These are phyloP conservation scores for Avena sativa DNA, from an alignment of 176 grass and related monocot genomes.

Conservation along the genomic window DNA sequence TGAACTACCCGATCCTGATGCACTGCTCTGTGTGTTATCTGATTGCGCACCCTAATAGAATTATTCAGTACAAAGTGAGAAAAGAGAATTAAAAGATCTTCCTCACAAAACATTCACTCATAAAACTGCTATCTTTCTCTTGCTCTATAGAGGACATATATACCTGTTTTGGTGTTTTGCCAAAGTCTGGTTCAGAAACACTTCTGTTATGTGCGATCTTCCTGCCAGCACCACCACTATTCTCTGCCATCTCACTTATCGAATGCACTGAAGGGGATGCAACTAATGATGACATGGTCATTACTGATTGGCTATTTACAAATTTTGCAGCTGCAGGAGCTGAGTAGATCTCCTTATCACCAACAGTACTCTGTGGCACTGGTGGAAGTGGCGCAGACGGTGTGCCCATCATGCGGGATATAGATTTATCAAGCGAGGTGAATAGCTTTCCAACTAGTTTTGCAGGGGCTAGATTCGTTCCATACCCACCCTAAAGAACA, in stretches of 20 bases:
- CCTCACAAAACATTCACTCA: neutral
- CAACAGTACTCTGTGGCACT: slow-evolving; percentile 58
- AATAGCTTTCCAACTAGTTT: slow-evolving; percentile 96
- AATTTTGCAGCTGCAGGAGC: slow-evolving; percentile 61
- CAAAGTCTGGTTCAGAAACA: slow-evolving; percentile 97
- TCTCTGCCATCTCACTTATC: slow-evolving; percentile 63
- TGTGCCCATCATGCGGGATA: slow-evolving; percentile 95
- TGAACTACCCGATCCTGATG: slow-evolving; percentile 60
- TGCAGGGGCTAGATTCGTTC: slow-evolving; percentile 74
- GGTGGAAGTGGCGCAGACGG: slow-evolving; percentile 71
- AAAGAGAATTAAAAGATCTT: slow-evolving; percentile 19
- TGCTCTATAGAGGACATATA: neutral
- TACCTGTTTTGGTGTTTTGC: slow-evolving; percentile 87
- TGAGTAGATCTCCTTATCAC: slow-evolving; percentile 64
- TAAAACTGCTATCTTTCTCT: slow-evolving; percentile 18
- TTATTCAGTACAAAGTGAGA: slow-evolving; percentile 35
- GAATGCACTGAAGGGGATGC: slow-evolving; percentile 75
- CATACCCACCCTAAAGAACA: slow-evolving; percentile 82
- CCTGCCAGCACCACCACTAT: slow-evolving; percentile 61
- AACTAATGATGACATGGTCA: slow-evolving; percentile 78
- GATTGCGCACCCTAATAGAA: slow-evolving; percentile 59
- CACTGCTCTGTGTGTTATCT: slow-evolving; percentile 55
- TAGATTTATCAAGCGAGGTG: slow-evolving; percentile 80
- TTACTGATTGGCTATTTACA: slow-evolving; percentile 82
- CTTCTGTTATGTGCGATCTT: slow-evolving; percentile 78